These are phyloP conservation scores for Xylariaceae sp. DNA, from an alignment of 2,329 filamentous ascomycete genomes.

Conservation along the genomic window DNA sequence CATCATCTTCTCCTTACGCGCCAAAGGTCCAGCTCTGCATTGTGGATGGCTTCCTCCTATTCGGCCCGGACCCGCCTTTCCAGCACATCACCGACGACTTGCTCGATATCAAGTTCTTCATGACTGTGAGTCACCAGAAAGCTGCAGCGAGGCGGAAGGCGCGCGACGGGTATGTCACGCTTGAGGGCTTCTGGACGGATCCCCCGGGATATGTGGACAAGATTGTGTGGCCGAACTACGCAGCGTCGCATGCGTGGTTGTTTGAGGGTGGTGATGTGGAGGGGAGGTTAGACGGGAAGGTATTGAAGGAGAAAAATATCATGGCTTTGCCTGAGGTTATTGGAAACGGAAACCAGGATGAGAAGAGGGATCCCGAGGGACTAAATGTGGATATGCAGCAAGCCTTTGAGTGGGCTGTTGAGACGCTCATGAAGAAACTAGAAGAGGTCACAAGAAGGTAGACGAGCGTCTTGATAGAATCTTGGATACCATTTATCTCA, in stretches of 20 bases:
- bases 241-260: conserved; percentile 72
- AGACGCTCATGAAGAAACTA: conserved; percentile 49
- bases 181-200: conserved; percentile 91
- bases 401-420: conserved; percentile 64
- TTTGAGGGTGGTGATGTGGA: conserved; percentile 67
- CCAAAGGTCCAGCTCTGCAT: conserved; percentile 55
- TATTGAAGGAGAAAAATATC: conserved; percentile 42
- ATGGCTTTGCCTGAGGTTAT: conserved; percentile 38
- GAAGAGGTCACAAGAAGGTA: conserved; percentile 24
- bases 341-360: conserved; percentile 19
- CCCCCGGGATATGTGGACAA: conserved; percentile 90
- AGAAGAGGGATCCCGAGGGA: neutral
- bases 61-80: conserved; percentile 42
- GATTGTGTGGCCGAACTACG: conserved; percentile 95
- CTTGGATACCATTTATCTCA: neutral
- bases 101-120: conserved; percentile 73
- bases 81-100: conserved; percentile 44
- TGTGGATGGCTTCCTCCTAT: conserved; percentile 86
- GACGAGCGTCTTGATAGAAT: neutral
- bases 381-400: conserved; percentile 54
- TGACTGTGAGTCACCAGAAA: conserved; percentile 61
- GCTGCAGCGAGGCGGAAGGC: conserved; percentile 63
- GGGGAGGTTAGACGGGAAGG: conserved; percentile 42
- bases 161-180: conserved; percentile 70
- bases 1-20: conserved; percentile 23